Conservation (phyloP, 345 rosid species). For the Geranium rotundifolium region DNA sequence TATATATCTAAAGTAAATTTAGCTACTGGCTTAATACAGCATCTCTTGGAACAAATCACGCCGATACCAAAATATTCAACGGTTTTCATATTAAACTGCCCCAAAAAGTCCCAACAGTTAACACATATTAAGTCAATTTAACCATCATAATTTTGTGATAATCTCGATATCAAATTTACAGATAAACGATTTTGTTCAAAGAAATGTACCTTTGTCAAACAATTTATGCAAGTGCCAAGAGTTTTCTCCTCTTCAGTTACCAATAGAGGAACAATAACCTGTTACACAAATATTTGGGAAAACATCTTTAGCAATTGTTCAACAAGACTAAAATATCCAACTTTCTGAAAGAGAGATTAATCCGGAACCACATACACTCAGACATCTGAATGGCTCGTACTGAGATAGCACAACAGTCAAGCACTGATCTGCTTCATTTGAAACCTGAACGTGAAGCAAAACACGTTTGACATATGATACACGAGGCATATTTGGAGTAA, state of each 20-base stretch:
- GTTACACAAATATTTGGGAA: constrained; percentile 15
- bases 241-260: constrained; percentile 92
- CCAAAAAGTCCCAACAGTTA: too few species aligned
- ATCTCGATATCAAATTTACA: too few species aligned
- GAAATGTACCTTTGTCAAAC: constrained; percentile 76
- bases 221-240: constrained; percentile 78
- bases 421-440: constrained; percentile 86
- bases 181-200: neutral
- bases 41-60: too few species aligned
- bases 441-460: constrained; percentile 38
- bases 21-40: too few species aligned
- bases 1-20: too few species aligned
- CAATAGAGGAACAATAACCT: constrained; percentile 83
- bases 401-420: constrained; percentile 62
- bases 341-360: neutral
- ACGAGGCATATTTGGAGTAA: neutral
- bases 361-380: constrained; percentile 39
- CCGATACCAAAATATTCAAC: too few species aligned
- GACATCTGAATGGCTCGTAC: constrained; percentile 93
- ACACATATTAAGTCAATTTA: too few species aligned
- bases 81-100: too few species aligned
- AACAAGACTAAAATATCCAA: constrained; percentile 7
- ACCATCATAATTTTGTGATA: neutral
- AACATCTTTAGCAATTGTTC: constrained; percentile 2
- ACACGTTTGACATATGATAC: constrained; percentile 8